Base-by-base conservation (phyloP, 805 yeast species). In the Teunomyces stri region DNA sequence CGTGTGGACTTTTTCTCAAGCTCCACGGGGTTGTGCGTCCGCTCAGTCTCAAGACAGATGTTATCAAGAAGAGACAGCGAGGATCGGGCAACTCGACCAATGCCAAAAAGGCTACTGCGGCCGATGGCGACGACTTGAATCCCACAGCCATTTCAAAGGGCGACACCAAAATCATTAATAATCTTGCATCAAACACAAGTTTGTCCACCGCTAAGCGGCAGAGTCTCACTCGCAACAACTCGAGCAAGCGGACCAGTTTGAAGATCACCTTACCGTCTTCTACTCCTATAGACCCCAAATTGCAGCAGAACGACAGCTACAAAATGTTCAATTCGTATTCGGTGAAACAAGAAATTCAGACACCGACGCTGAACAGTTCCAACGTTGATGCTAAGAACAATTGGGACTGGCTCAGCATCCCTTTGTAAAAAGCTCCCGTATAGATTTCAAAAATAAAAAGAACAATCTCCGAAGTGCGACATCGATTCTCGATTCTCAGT, bases 1-100 rank as follows among this genome's bases (percentile, higher is more conserved):
- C 99, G 0, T 92, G 99, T 71, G 99, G 98, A 0, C 72, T 92
- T 50, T 92, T 92, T 58, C 77, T 88, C 59, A 92, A 92, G 65
- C 72, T 92, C 20, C 98, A 92, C 60, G 98, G 97, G n/a, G 92
- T 89, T 3, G 95, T 89, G 51, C 75, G 98, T 48, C 99, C 99
- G 0, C 72, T 92, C 44, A 86, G 96, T 11, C 72, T 91, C 58
- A 91, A 90, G 61, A 87, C 97, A 0, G 97, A 91, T 62, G 94
- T 91, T 1, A 91, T 92, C 47, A 89, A 90, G 65, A 89, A 90
- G 66, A 79, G 99, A 57, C 96, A 91, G 65, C 76, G 97, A 44
- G 69, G 70, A 5, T 54, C 64, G 16, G 56, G 55, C 42, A 46
- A 48, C 21, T 31, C 45, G 13, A 52, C 57, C 27, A 61, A 60